Evolutionary conservation across 23 red algal genomes (phyloP).

Genomic region (Cyanidium caldarium): DNA sequence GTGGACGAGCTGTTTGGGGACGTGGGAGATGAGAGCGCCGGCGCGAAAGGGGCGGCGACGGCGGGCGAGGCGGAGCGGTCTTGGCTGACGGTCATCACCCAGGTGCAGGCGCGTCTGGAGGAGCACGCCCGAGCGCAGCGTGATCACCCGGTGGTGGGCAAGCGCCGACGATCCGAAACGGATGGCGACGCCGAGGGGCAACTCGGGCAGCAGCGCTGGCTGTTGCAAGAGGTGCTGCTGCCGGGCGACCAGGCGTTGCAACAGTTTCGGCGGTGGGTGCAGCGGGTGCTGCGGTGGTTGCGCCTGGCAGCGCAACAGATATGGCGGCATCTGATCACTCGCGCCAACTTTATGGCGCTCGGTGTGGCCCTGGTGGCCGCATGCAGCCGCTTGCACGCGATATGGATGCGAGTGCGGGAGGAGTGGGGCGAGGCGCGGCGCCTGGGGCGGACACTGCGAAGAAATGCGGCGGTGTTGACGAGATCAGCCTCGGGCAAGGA

Average conservation of each 20-base stretch:
- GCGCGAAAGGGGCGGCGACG: not conserved
- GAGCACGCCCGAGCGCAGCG: not conserved
- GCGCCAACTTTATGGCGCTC: not conserved
- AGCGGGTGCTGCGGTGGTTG: not conserved
- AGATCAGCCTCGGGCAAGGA: too few species aligned
- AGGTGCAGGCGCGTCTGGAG: not conserved
- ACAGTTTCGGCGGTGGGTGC: not conserved
- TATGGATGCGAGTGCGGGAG: not conserved
- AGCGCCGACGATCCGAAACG: too few species aligned
- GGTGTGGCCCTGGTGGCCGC: slow-evolving; percentile 4
- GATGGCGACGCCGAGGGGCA: not conserved
- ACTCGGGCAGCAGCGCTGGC: not conserved
- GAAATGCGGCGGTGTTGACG: too few species aligned
- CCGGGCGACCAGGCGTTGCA: not conserved
- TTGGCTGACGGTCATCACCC: not conserved
- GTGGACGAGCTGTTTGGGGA: not conserved
- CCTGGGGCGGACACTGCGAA: not conserved
- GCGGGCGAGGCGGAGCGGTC: not conserved
- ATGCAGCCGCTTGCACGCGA: not conserved
- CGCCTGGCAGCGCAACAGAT: not conserved
- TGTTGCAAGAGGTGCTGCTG: not conserved
- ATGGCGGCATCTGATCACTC: not conserved
- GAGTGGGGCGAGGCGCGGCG: not conserved
- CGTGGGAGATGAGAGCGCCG: too few species aligned
- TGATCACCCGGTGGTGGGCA: not conserved